Conservation (phyloP, 768 basidiomycete species). For the Lanmaoa pseudosensibilis region DNA sequence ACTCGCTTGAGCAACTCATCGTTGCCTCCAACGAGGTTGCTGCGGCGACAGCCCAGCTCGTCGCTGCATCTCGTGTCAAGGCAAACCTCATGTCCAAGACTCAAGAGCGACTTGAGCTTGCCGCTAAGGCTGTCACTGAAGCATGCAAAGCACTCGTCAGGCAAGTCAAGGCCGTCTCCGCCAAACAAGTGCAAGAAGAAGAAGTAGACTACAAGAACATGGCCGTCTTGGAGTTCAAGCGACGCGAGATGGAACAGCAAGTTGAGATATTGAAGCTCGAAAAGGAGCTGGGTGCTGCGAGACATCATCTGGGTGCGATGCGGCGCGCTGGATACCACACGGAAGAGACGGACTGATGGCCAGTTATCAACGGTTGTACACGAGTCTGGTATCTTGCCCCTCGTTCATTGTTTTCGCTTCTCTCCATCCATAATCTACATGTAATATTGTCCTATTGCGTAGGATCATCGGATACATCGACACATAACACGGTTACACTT, state of each 20-base stretch:
- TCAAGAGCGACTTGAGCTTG: constrained; percentile 92
- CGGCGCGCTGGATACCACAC: constrained; percentile 88
- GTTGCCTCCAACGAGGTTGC: constrained; percentile 99
- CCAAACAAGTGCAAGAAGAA: constrained; percentile 76
- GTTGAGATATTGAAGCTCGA: constrained; percentile 97
- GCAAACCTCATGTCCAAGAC: constrained; percentile 98
- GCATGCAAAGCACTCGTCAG: constrained; percentile 95
- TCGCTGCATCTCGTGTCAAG: constrained; percentile 97
- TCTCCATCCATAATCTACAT: constrained; percentile 22
- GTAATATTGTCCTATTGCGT: constrained; percentile 22
- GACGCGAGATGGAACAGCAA: constrained; percentile 97
- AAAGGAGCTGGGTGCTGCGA: constrained; percentile 88
- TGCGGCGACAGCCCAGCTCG: constrained; percentile 94
- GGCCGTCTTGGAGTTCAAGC: constrained; percentile 95
- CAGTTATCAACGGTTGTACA: background rate
- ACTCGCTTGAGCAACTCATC: constrained; percentile 97
- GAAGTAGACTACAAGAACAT: constrained; percentile 86
- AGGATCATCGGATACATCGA: background rate
- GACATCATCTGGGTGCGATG: constrained; percentile 81
- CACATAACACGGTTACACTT: background rate
- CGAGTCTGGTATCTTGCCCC: background rate
- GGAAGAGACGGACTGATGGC: constrained; percentile 66
- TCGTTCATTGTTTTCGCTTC: constrained; percentile 9
- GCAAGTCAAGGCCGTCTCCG: constrained; percentile 94
- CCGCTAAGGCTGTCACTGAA: constrained; percentile 96